Conservation (phyloP, 768 basidiomycete genomes). For the Agrocybe pediades region DNA sequence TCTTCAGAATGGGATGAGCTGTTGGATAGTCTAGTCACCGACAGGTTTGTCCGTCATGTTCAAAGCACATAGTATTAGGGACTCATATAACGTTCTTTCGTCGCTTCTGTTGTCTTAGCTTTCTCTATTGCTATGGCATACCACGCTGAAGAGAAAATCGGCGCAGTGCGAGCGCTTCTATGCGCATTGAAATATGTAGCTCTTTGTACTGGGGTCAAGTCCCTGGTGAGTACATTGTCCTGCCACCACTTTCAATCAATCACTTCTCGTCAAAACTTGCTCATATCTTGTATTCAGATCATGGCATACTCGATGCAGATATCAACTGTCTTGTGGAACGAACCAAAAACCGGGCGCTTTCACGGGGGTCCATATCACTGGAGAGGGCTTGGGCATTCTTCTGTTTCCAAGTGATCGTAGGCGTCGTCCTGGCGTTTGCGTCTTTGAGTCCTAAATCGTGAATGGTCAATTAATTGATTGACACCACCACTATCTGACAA, state of each 20-base stretch:
- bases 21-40: slow-evolving; percentile 1
- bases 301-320: slow-evolving; percentile 8
- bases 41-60: neutral
- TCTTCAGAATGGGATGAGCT: slow-evolving; percentile 4
- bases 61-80: neutral
- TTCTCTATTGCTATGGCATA: slow-evolving; percentile 3
- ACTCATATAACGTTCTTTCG: too few species aligned
- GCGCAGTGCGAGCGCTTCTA: neutral
- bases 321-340: neutral
- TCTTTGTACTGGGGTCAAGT: slow-evolving; percentile 5
- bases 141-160: neutral
- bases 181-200: neutral
- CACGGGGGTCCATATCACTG: neutral
- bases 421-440: neutral
- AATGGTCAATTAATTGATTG: neutral
- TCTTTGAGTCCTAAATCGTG: neutral
- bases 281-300: neutral
- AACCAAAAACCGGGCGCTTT: neutral
- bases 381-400: neutral
- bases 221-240: neutral
- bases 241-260: neutral
- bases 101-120: too few species aligned
- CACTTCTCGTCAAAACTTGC: neutral
- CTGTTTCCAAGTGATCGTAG: neutral
- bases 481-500: neutral